Evolutionary conservation across 345 rosid genomes (phyloP), one percentile per base, ranked within the genome.

Genomic region (Rhodomyrtus tomentosa): DNA sequence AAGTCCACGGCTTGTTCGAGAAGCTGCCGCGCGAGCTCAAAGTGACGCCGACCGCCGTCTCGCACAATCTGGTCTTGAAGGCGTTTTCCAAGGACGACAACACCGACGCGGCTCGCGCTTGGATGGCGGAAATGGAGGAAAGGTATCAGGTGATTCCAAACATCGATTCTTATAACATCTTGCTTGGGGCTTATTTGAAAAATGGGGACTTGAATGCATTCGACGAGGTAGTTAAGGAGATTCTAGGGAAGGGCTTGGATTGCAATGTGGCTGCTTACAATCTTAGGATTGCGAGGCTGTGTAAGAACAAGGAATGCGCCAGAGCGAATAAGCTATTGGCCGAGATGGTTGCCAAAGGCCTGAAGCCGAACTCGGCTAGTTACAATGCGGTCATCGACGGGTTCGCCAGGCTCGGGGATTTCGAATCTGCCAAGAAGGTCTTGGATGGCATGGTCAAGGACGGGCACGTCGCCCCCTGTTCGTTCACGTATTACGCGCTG

Each of bases 31-130:
- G 73, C 52, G 84, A 50, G 52, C 80, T 87, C 18, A 58, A 83
- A 4, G 81, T 89, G 82, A 80, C 59, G 82, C 90, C 88, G 5
- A 38, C 82, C 45, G 81, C 83, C 25, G 85, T 76, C 20, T 80
- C 90, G 7, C 85, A 85, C 81, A 89, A 89, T 79, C 83, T 89
- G 83, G 59, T 87, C 20, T 8, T 87, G 87, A 89, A 86, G 50
- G 85, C 86, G 10, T 89, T 87, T 29, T 81, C 87, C 55, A 84
- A 86, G 73, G 83, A 83, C 10, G 51, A 79, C n/a, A 80, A 82
- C 84, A 45, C 83, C 51, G 86, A 87, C 27, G 80, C 79, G 16
- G 87, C 88, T 16, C 76, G 59, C 0, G 54, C 83, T 56, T 89
- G 89, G 91, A 74, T 89, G 59, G 83, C 74, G 86, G 85, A 87